Base-by-base conservation (phyloP, 257 asterid genomes). In the Striga asiatica region DNA sequence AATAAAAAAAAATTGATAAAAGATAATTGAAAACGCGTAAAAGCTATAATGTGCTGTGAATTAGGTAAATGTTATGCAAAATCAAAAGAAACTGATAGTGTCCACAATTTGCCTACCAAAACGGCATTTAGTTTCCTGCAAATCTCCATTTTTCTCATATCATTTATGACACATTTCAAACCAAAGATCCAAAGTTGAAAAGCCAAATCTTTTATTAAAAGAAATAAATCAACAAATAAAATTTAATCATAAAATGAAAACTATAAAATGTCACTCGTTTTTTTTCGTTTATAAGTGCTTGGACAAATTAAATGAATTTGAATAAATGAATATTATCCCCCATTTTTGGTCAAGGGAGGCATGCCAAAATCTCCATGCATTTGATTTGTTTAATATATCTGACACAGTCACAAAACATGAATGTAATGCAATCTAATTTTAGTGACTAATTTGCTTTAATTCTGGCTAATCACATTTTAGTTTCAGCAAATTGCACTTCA, bases 101-200 rank as follows among this genome's bases (percentile, higher is more conserved):
- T 74, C 83, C 72, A 61, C 78, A 47, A 19, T 45, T 58, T 57
- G 62, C 84, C 84, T 61, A 59, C 71, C 67, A 65, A 71, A 70
- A 79, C 84, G 82, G 76, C 80, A 72, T 48, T 73, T 62, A 69
- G 62, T 72, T 64, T 43, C 74, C 61, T 43, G 57, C 55, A 69
- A 62, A 59, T 20, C 80, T 69, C 78, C 71, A 50, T 67, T 67
- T 65, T 69, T 66, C 51, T 59, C 41, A 47, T 53, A 22, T 46
- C 62, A 13, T 48, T 60, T 60, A 56, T 42, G 56, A 18, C 11
- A 50, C 29, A 66, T 56, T 64, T 62, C 76, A 64, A 50, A 56
- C 65, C 53, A 58, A 73, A 71, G 70, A 73, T 70, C 76, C 76
- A 70, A 32, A 65, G 56, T 34, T 51, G 4, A n/a, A 69, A 71